Evolutionary conservation across 768 basidiomycete species (phyloP).

Genomic region (Pisolithus sp.): DNA sequence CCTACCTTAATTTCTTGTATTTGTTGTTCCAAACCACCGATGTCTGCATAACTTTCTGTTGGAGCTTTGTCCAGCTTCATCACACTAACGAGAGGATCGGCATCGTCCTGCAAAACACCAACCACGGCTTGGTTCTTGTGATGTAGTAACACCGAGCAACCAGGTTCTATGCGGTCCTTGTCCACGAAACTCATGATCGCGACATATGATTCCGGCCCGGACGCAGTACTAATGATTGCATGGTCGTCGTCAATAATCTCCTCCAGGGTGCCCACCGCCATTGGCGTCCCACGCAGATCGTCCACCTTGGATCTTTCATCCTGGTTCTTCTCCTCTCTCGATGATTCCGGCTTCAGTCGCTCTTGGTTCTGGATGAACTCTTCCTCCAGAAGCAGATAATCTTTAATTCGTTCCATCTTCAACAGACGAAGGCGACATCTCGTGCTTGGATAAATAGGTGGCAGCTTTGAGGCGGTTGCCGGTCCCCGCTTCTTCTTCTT

Average conservation of each 20-base stretch:
- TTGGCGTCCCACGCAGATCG: constrained; percentile 88
- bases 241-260: constrained; percentile 98
- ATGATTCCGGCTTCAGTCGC: constrained; percentile 78
- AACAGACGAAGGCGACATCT: constrained; percentile 92
- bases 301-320: constrained; percentile 93
- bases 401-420: constrained; percentile 97
- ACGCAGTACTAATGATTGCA: constrained; percentile 94
- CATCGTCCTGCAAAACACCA: constrained; percentile 92
- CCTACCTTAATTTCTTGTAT: constrained; percentile 97
- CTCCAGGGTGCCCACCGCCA: constrained; percentile 98
- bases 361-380: constrained; percentile 94
- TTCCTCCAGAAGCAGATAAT: constrained; percentile 92
- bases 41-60: constrained; percentile 96
- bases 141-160: constrained; percentile 90
- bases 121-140: constrained; percentile 95
- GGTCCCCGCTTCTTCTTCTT: constrained; percentile 96
- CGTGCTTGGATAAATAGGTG: constrained; percentile 88
- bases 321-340: constrained; percentile 91
- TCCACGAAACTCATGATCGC: constrained; percentile 97
- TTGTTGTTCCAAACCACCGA: constrained; percentile 93
- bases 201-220: constrained; percentile 95
- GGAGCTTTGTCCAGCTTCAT: constrained; percentile 99
- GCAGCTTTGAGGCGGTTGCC: constrained; percentile 83
- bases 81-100: constrained; percentile 92
- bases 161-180: constrained; percentile 95